Percentiles rank a stretch among this genome's conserved stretches.
Evolutionary conservation across 805 yeast genomes (phyloP).

Genomic region (Yarrowia deformans): DNA sequence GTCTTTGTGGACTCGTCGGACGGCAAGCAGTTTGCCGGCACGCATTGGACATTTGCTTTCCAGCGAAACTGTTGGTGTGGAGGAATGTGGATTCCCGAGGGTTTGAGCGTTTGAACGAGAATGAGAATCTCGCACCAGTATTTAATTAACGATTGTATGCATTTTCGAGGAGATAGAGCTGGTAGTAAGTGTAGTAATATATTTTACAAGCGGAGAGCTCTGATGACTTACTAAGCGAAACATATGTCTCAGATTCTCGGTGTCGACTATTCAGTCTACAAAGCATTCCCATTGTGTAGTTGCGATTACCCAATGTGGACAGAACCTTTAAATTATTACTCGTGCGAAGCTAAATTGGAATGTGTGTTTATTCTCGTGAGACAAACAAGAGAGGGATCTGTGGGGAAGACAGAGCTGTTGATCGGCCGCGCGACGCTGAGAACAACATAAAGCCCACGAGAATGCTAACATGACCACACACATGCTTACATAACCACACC

Average conservation of each 20-base stretch:
- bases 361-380: constrained; percentile 34
- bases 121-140: neutral
- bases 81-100: constrained; percentile 49
- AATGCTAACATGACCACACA: too few species aligned
- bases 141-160: constrained; percentile 12
- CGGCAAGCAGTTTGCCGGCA: constrained; percentile 49
- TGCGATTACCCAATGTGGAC: constrained; percentile 7
- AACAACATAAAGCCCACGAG: too few species aligned
- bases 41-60: constrained; percentile 66
- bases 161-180: neutral
- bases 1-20: constrained; percentile 48
- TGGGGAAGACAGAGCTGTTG: constrained; percentile 9
- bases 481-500: too few species aligned
- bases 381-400: constrained; percentile 11
- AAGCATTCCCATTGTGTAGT: neutral
- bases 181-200: too few species aligned
- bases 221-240: too few species aligned
- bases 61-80: constrained; percentile 83
- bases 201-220: too few species aligned
- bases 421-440: too few species aligned
- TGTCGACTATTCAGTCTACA: neutral
- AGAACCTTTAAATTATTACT: neutral
- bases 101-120: neutral
- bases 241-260: too few species aligned
- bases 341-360: constrained; percentile 12